These are phyloP conservation scores for Teunomyces atbi DNA, from an alignment of 805 yeast genomes.

Conservation along the genomic window DNA sequence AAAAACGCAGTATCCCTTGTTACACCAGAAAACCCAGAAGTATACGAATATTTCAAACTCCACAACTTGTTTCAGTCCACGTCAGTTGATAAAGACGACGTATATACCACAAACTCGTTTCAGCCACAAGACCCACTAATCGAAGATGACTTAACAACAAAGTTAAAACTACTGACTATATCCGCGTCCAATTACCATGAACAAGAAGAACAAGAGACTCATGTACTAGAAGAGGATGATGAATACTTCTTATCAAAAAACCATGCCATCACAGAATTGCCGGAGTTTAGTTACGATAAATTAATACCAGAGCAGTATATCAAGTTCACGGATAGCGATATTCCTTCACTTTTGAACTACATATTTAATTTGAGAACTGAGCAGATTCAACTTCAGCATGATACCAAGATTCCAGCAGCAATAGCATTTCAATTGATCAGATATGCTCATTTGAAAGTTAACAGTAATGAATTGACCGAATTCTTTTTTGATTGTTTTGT, in stretches of 20 bases:
- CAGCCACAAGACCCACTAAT: conserved; percentile 12
- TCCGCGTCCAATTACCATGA: conserved; percentile 14
- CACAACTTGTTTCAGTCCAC: conserved; percentile 37
- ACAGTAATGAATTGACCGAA: conserved; percentile 55
- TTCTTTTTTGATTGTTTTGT: conserved; percentile 59
- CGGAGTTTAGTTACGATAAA: conserved; percentile 55
- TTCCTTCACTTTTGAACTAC: conserved; percentile 49
- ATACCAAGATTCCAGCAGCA: conserved; percentile 63
- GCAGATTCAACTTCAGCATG: conserved; percentile 37
- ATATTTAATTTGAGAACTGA: conserved; percentile 46
- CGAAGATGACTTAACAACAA: conserved; percentile 31
- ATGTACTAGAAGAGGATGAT: conserved; percentile 24
- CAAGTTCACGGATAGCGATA: conserved; percentile 57
- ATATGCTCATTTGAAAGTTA: conserved; percentile 58
- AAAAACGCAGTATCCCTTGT: conserved; percentile 59
- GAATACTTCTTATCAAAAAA: conserved; percentile 25
- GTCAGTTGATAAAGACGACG: conserved; percentile 9
- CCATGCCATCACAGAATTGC: conserved; percentile 23
- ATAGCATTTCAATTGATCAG: conserved; percentile 68
- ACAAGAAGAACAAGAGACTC: conserved; percentile 19
- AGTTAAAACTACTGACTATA: conserved; percentile 34
- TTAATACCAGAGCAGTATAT: conserved; percentile 58
- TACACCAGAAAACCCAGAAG: conserved; percentile 48
- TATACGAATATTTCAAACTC: conserved; percentile 56
- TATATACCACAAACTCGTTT: conserved; percentile 5